Base-by-base conservation (phyloP, 805 yeast species). In the Lipomyces oligophaga region DNA sequence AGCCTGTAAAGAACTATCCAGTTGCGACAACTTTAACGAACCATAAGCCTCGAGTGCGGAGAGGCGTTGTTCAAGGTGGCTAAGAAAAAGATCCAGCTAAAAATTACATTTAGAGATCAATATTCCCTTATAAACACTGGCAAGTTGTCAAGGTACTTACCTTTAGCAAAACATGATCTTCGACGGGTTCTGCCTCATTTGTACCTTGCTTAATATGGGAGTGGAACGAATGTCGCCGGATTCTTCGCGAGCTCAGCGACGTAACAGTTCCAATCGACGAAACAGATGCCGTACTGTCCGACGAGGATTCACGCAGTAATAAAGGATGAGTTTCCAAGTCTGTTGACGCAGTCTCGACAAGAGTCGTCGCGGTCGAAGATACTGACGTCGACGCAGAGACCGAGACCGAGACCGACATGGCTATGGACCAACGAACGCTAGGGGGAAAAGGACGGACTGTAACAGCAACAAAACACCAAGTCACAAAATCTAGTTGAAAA, bases 11-110 rank as follows among this genome's bases (percentile, higher is more conserved):
- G 52, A 50, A 27, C 60, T 62, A 49, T 68, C 71, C 11, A 66
- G 54, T 28, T 52, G 57, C 22, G 45, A 48, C 20, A 60, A 59
- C 54, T 60, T 60, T 31, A 50, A 46, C 5, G 63, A 47, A 4
- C 66, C 63, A 41, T 50, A 60, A 37, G 57, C 54, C 55, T 68
- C 73, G 52, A 68, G 54, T 19, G 58, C 52, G 26, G 56, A 59
- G 32, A 69, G 57, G 26, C 62, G 55, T 38, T 56, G 45, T 27
- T 48, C 61, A 7, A 59, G 48, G 25, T 52, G 54, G 25, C 41
- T 43, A 19, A 59, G 44, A 37, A 60, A 59, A 16, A 43, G 31
- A 34, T 60, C 63, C 24, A 59, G 43, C 54, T 55, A 28, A 3
- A 47, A 41, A 16, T 62, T 54, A 15, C 58, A 56, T 13, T 54